Conservation (phyloP, 345 rosid species). For the Physaria fendleri region DNA sequence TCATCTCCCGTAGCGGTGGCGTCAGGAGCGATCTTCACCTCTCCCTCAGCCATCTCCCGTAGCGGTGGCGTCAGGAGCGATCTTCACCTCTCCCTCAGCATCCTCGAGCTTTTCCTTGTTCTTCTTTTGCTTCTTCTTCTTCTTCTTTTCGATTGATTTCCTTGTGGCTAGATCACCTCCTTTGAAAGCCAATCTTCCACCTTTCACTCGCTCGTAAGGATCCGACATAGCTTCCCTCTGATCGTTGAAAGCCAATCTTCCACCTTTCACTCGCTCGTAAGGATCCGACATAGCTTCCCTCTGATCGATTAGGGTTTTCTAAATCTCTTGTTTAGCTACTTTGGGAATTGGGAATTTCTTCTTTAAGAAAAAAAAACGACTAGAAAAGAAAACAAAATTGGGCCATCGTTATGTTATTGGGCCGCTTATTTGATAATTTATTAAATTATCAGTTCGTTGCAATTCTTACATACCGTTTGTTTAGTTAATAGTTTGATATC, state of each 20-base stretch:
- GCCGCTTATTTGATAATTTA: background rate
- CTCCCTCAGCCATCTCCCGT: no score
- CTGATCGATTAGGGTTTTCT: constrained; percentile 18
- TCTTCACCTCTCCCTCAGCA: constrained; percentile 10
- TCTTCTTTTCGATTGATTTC: constrained; percentile 63
- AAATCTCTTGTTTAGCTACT: background rate
- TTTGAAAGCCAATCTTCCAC: constrained; percentile 68
- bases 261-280: constrained; percentile 63
- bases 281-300: constrained; percentile 52
- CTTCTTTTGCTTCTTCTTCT: constrained; percentile 49
- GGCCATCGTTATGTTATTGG: background rate
- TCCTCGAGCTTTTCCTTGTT: constrained; percentile 24
- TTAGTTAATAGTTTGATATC: no score
- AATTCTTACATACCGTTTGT: no score
- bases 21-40: constrained; percentile 12
- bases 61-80: constrained; percentile 19
- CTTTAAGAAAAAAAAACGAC: background rate
- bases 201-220: constrained; percentile 63
- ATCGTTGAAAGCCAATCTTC: constrained; percentile 62
- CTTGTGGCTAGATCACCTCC: constrained; percentile 64
- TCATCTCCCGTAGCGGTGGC: constrained; percentile 27
- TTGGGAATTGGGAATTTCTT: background rate
- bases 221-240: constrained; percentile 44
- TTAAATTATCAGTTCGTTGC: no score
- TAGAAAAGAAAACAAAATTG: background rate